Evolutionary conservation across 495 filamentous ascomycete genomes (phyloP).

Genomic region (Xylaria bambusicola): DNA sequence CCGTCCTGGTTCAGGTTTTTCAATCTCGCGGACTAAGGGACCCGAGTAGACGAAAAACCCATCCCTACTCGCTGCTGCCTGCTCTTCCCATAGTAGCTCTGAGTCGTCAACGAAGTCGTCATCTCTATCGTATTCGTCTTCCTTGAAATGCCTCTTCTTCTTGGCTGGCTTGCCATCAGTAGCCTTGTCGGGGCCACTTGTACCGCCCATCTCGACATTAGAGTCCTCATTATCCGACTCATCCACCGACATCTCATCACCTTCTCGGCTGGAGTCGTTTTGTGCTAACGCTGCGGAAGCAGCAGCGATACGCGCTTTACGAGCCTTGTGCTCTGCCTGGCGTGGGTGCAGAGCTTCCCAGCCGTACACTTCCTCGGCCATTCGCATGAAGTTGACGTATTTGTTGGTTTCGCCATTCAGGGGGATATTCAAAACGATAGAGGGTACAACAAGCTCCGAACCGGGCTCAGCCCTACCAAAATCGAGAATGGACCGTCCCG

Average conservation of each 20-base stretch:
- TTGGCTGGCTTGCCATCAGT: slow-evolving; percentile 63
- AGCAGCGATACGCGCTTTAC: slow-evolving; percentile 78
- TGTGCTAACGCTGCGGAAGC: slow-evolving; percentile 80
- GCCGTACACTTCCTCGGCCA: slow-evolving; percentile 91
- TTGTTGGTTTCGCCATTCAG: slow-evolving; percentile 79
- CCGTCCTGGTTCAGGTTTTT: slow-evolving; percentile 68
- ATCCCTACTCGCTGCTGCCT: slow-evolving; percentile 89
- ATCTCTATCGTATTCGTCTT: slow-evolving; percentile 94
- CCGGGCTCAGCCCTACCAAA: slow-evolving; percentile 51
- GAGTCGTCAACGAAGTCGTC: slow-evolving; percentile 98
- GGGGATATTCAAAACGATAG: slow-evolving; percentile 80
- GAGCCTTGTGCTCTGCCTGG: slow-evolving; percentile 77
- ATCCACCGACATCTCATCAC: slow-evolving; percentile 73
- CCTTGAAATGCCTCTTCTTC: slow-evolving; percentile 79
- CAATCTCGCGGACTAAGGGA: slow-evolving; percentile 80
- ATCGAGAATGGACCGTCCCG: slow-evolving; percentile 52
- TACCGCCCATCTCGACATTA: slow-evolving; percentile 74
- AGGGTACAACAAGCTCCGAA: slow-evolving; percentile 62
- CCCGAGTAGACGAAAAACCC: slow-evolving; percentile 89
- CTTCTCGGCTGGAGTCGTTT: slow-evolving; percentile 70
- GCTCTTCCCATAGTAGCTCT: slow-evolving; percentile 93
- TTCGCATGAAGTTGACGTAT: slow-evolving; percentile 90
- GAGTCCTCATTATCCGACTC: slow-evolving; percentile 68
- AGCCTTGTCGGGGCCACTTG: slow-evolving; percentile 57
- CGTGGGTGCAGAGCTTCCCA: slow-evolving; percentile 92